Evolutionary conservation across 371 early-diverging fungal species (phyloP), one percentile per base, ranked within the genome.

Genomic region (Apophysomyces variabilis): DNA sequence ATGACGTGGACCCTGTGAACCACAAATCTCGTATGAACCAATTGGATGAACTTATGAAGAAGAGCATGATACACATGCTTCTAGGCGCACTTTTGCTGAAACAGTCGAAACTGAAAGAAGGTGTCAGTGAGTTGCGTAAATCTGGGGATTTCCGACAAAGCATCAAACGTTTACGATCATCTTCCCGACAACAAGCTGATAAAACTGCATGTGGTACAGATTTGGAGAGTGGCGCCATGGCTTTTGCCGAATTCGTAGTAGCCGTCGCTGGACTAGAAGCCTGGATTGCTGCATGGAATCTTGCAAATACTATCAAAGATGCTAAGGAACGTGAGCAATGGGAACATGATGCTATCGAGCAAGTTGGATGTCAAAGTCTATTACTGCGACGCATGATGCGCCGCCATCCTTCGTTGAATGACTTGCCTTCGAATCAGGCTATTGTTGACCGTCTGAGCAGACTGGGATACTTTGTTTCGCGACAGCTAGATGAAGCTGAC

Each of bases 181-280:
- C 32, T 26, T 39, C 36, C 21, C 32, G 62, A 18, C 64, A 68
- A 64, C 18, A 58, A 61, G 37, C 61, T 61, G 61, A 61, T 3
- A 36, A 18, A 5, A n/a, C 12, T 16, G 7, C 16, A 11, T 36
- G 59, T 54, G 44, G 50, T 38, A n/a, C 38, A 6, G 45, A 61
- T 38, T 46, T 79, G 1, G 83, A 79, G 47, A 64, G 44, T 45
- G 67, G 66, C 6, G 75, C 73, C 7, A 70, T 76, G 64, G 65
- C 72, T 3, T 44, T 72, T 3, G 76, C 79, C 7, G 83, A 79
- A 8, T 79, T 78, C 64, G 77, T 68, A 0, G 77, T 78, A 5
- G 70, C 69, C 4, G 61, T 78, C 18, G 63, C 72, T 41, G 74
- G 77, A 9, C 57, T 83, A 9, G 78, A 76, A 41, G 73, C 80